phyloP scores from a whole-genome alignment of 371 early-diverging fungal genomes.

The Parasitella parasitica region DNA sequence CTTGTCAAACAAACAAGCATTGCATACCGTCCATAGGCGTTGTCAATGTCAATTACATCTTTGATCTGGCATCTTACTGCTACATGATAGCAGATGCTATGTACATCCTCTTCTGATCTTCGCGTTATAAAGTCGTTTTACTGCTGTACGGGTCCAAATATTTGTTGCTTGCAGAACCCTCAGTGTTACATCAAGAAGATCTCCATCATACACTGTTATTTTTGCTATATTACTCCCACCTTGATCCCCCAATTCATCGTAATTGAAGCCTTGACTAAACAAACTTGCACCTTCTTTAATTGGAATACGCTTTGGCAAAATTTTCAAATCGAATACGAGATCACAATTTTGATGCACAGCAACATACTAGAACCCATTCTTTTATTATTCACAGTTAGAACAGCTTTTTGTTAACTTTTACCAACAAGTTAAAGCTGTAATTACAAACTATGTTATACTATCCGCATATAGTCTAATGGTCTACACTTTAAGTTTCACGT shows the following conservation, averaged over 20 bases:
- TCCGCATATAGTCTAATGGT: no score
- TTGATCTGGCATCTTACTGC: not conserved
- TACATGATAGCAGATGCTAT: not conserved
- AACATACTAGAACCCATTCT: no score
- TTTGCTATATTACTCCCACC: not conserved
- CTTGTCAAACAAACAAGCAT: not conserved
- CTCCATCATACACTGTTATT: no score
- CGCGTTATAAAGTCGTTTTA: no score
- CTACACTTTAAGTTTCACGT: no score
- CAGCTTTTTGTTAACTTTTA: no score
- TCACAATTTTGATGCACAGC: not conserved
- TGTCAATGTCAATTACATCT: not conserved
- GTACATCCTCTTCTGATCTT: not conserved
- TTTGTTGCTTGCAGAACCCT: not conserved
- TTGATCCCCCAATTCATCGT: not conserved
- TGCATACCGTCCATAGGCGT: not conserved
- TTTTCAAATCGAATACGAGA: not conserved
- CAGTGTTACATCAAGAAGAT: no score
- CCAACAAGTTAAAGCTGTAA: no score
- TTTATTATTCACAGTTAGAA: no score
- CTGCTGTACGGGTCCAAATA: no score
- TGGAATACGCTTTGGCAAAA: not conserved
- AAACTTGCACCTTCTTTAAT: not conserved
- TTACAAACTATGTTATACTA: no score
- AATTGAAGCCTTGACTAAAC: not conserved